phyloP scores from a whole-genome alignment of 2,329 filamentous ascomycete genomes.

The Pseudocercospora crystallina region DNA sequence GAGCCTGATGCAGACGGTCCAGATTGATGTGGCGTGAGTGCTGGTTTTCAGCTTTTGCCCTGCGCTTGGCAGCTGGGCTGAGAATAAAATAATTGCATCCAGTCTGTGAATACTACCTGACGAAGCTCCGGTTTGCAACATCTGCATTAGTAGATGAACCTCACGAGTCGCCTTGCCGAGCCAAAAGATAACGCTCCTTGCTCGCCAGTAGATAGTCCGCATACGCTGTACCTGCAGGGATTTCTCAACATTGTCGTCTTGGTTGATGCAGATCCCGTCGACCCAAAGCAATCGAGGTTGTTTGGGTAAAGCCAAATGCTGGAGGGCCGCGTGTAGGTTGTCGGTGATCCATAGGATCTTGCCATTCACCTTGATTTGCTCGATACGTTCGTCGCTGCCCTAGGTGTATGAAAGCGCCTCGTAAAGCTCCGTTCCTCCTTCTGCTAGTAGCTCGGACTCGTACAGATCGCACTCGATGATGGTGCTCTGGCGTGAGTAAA shows the following conservation, averaged over 20 bases:
- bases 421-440: not conserved
- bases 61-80: no score
- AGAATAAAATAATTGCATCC: no score
- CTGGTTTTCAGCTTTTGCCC: no score
- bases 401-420: slow-evolving; percentile 13
- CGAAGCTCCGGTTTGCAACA: no score
- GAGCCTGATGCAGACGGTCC: no score
- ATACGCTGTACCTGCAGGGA: slow-evolving; percentile 6
- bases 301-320: not conserved
- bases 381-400: slow-evolving; percentile 3
- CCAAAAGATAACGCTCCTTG: not conserved
- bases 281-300: slow-evolving; percentile 4
- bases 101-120: no score
- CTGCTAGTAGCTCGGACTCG: not conserved
- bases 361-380: not conserved
- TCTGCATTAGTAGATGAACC: not conserved
- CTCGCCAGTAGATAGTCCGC: slow-evolving; percentile 1
- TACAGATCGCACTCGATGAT: not conserved
- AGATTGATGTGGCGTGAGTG: no score
- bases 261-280: slow-evolving; percentile 12
- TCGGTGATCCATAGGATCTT: slow-evolving; percentile 3
- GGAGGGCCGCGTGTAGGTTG: slow-evolving; percentile 1
- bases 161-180: slow-evolving; percentile 5
- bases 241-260: slow-evolving; percentile 4
- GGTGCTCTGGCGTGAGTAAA: no score